A percentile compares a stretch with the other conserved stretches of the same genome.
phyloP scores from a whole-genome alignment of 106 monocot genomes.

The Iris macrosiphon region DNA sequence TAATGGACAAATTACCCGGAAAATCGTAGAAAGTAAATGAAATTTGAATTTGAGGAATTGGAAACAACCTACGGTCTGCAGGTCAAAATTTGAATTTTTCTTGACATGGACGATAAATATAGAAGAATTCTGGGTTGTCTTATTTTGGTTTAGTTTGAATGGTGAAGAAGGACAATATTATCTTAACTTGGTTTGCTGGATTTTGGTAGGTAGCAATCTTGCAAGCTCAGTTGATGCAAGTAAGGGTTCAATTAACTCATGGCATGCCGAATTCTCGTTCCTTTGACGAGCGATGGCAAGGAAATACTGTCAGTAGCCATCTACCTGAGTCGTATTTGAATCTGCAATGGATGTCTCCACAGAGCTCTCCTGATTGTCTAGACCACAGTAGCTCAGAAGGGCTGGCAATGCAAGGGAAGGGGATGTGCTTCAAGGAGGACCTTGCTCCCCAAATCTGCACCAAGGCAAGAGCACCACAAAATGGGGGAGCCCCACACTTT shows the following conservation, averaged over 20 bases:
- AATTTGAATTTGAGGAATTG: background rate
- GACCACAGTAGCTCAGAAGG: background rate
- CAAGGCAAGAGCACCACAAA: constrained; percentile 31
- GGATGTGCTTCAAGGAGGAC: too few relatives aligned
- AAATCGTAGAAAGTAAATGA: too few relatives aligned
- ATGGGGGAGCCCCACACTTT: constrained; percentile 57
- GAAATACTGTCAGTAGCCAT: background rate
- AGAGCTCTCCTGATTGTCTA: background rate
- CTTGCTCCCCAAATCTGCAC: too few relatives aligned
- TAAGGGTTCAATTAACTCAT: constrained; percentile 9
- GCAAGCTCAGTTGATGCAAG: constrained; percentile 18
- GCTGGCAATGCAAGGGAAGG: constrained; percentile 4
- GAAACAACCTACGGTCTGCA: background rate
- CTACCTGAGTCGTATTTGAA: background rate
- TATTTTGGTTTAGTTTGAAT: background rate
- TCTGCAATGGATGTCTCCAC: background rate
- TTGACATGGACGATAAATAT: background rate
- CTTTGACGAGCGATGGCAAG: too few relatives aligned
- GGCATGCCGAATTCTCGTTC: background rate
- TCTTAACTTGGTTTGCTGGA: background rate
- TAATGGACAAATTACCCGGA: too few relatives aligned
- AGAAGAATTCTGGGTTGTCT: background rate
- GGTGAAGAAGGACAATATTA: background rate
- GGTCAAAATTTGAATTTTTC: background rate
- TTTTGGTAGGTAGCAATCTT: constrained; percentile 15